Evolutionary conservation across 345 rosid species (phyloP).

Genomic region (Chamaenerion angustifolium): DNA sequence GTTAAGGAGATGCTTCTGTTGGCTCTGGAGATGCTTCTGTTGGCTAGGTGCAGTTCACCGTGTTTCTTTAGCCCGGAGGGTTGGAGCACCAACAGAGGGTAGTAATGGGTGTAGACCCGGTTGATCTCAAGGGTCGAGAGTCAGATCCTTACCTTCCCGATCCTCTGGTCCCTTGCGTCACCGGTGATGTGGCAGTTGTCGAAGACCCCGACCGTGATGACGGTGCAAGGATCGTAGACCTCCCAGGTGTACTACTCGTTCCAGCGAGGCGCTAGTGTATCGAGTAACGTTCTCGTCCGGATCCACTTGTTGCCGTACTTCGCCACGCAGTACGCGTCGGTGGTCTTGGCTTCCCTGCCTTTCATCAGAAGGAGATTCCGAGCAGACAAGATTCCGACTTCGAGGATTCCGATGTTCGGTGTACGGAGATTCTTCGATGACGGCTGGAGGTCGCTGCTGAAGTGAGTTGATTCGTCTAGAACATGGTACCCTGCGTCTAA

Average conservation of each 20-base stretch:
- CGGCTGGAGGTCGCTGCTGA: too few species aligned
- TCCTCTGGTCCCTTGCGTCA: too few species aligned
- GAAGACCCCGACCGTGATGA: too few species aligned
- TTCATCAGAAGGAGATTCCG: slow-evolving; percentile 76
- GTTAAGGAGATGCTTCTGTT: too few species aligned
- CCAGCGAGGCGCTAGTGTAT: slow-evolving; percentile 66
- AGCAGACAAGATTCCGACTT: too few species aligned
- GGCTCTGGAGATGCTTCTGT: too few species aligned
- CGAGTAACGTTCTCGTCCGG: slow-evolving; percentile 80
- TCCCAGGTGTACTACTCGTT: slow-evolving; percentile 99
- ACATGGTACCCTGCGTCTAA: slow-evolving; percentile 92
- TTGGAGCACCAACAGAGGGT: slow-evolving; percentile 30
- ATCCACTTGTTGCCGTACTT: slow-evolving; percentile 97
- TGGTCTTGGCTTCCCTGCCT: slow-evolving; percentile 51
- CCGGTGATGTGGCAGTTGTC: too few species aligned
- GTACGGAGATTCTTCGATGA: too few species aligned
- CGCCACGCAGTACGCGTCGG: slow-evolving; percentile 92
- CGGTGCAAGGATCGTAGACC: too few species aligned
- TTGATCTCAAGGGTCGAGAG: slow-evolving; percentile 39
- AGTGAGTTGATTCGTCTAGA: too few species aligned
- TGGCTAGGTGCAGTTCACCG: slow-evolving; percentile 41
- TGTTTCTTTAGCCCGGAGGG: slow-evolving; percentile 26
- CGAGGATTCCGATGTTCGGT: too few species aligned
- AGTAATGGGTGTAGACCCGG: slow-evolving; percentile 37
- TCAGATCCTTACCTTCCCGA: slow-evolving; percentile 38